A percentile compares a stretch with the other conserved stretches of the same genome.
phyloP scores from a whole-genome alignment of 2,329 filamentous ascomycete genomes.

The Nannizziopsis barbatae region DNA sequence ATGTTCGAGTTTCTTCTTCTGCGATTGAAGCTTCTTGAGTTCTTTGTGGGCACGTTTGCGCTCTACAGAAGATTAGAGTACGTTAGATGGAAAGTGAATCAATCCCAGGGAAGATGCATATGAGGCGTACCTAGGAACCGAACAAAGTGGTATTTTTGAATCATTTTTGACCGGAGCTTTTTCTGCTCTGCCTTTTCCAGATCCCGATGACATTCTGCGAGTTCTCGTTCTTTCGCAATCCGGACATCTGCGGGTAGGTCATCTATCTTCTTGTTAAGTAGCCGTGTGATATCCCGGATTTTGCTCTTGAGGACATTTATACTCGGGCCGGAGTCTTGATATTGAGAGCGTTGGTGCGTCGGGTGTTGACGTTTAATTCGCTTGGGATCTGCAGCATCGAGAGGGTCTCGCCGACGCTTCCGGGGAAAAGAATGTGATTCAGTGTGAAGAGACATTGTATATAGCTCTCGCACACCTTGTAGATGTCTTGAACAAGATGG shows the following conservation, averaged over 20 bases:
- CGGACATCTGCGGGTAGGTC: constrained; percentile 46
- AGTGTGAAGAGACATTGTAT: constrained; percentile 5
- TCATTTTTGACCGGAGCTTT: constrained; percentile 44
- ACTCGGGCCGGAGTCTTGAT: constrained; percentile 18
- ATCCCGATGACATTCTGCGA: constrained; percentile 47
- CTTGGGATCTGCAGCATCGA: constrained; percentile 1
- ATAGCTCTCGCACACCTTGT: not conserved
- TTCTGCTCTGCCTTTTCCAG: constrained; percentile 40
- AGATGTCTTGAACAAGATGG: no score
- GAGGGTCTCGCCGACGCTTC: constrained; percentile 5
- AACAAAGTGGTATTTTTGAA: constrained; percentile 54
- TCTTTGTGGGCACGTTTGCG: constrained; percentile 35
- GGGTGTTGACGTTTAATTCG: constrained; percentile 6
- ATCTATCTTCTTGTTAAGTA: constrained; percentile 33
- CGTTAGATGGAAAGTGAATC: not conserved
- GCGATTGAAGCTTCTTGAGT: constrained; percentile 26
- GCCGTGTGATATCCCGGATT: constrained; percentile 46
- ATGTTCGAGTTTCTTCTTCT: constrained; percentile 30
- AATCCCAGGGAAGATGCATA: not conserved
- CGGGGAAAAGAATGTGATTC: constrained; percentile 3
- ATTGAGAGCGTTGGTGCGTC: not conserved
- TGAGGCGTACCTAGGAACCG: constrained; percentile 45
- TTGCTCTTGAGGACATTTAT: constrained; percentile 44
- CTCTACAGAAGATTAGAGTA: constrained; percentile 20
- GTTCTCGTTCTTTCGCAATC: constrained; percentile 49